Conservation (phyloP, 805 yeast genomes). For the Wickerhamomyces canadensis region DNA sequence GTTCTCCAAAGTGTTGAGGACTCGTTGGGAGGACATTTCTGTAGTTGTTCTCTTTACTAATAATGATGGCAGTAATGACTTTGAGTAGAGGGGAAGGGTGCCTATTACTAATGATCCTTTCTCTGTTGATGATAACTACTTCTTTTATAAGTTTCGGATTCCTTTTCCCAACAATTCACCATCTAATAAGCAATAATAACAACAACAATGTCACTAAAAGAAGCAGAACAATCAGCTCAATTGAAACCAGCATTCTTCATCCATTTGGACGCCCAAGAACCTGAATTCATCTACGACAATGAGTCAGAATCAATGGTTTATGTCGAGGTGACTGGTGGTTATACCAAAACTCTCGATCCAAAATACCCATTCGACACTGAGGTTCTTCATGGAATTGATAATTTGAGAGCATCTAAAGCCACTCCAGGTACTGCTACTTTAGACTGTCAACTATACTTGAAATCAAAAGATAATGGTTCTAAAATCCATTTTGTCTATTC, state of each 20-base stretch:
- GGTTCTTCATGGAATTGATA: constrained; percentile 41
- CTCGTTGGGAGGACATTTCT: constrained; percentile 1
- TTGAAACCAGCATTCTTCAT: constrained; percentile 33
- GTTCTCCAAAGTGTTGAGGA: constrained; percentile 13
- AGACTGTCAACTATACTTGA: constrained; percentile 46
- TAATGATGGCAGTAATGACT: no score
- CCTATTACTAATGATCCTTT: no score
- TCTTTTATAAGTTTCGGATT: not conserved
- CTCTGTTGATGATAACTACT: no score
- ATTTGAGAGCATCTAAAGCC: constrained; percentile 31
- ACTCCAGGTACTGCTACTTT: constrained; percentile 29
- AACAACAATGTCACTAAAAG: not conserved
- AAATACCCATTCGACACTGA: constrained; percentile 33
- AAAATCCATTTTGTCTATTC: constrained; percentile 39
- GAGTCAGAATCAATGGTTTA: constrained; percentile 22
- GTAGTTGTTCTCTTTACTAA: not conserved
- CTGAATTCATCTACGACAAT: constrained; percentile 24
- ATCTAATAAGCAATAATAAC: no score
- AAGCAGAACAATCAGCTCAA: constrained; percentile 1
- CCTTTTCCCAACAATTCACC: not conserved
- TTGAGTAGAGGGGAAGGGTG: no score
- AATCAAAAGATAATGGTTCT: constrained; percentile 34
- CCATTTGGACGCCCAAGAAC: constrained; percentile 31
- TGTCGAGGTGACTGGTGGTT: constrained; percentile 31
- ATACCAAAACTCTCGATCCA: constrained; percentile 31